A percentile compares a stretch with the other conserved stretches of the same genome.
Evolutionary conservation across 2,329 filamentous ascomycete species (phyloP).

Genomic region (Cercospora brassicicola): DNA sequence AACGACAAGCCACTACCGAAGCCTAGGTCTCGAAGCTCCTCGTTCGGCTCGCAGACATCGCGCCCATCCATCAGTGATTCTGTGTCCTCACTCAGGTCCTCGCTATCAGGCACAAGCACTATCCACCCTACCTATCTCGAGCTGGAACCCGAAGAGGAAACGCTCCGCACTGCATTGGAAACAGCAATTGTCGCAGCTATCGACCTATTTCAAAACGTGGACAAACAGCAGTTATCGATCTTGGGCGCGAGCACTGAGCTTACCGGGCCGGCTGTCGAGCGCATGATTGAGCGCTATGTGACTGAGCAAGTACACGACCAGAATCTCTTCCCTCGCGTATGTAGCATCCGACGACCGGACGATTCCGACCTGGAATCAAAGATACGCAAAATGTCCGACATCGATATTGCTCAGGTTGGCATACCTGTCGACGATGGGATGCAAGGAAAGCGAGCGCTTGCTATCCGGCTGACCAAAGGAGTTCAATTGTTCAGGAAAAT

Average conservation of each 20-base stretch:
- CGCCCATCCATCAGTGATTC: constrained; percentile 39
- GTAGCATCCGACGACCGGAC: constrained; percentile 73
- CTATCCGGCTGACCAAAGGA: constrained; percentile 71
- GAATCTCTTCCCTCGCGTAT: constrained; percentile 79
- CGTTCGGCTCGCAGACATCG: constrained; percentile 39
- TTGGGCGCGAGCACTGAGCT: constrained; percentile 90
- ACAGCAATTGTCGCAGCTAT: constrained; percentile 91
- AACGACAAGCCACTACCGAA: constrained; percentile 78
- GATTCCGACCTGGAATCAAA: constrained; percentile 86
- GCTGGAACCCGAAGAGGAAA: constrained; percentile 85
- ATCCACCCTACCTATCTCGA: constrained; percentile 58
- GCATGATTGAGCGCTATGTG: constrained; percentile 91
- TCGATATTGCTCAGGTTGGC: constrained; percentile 93
- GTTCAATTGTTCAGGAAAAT: constrained; percentile 90
- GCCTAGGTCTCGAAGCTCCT: constrained; percentile 37
- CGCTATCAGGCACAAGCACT: constrained; percentile 42
- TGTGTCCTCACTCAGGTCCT: constrained; percentile 39
- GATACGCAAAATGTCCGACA: constrained; percentile 86
- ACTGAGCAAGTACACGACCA: constrained; percentile 86
- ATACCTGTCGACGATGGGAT: constrained; percentile 79
- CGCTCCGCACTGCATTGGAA: constrained; percentile 85
- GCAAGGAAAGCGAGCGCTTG: constrained; percentile 76
- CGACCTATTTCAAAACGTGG: constrained; percentile 91
- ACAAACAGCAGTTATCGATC: constrained; percentile 90
- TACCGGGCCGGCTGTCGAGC: constrained; percentile 87